Evolutionary conservation across 768 basidiomycete genomes (phyloP), one percentile per base, ranked within the genome.

Genomic region (Tricholoma hemisulphureum): DNA sequence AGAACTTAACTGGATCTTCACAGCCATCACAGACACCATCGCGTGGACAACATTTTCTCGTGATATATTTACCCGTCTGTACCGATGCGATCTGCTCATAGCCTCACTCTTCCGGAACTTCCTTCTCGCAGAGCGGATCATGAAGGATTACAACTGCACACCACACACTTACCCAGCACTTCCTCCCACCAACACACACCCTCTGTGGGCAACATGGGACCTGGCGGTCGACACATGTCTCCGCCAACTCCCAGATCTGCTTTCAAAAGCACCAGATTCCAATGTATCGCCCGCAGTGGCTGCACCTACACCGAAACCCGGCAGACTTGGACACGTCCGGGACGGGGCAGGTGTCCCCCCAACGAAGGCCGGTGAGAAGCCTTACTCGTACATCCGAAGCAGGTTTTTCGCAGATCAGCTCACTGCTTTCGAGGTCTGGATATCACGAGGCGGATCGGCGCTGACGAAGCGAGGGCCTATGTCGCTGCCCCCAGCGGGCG

Each of bases 1-100:
- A 51, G 97, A 99, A 74, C 83, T 99, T n/a, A 97, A 96, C 69
- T 99, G 97, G 97, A 98, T 98, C 61, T 98, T 98, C 75, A 98
- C 95, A 1, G 94, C 96, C 31, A 92, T 99, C 56, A 98, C 97
- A 14, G 97, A 99, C 73, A 98, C 97, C 8, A 98, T 99, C 60
- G 97, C 97, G 6, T 99, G 97, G 97, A 95, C 95, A 13, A 92
- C 93, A 2, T 96, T 99, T 70, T 89, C 95, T 35, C 84, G 89
- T 46, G 95, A 97, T 34, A 83, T 93, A 3, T 98, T 99, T 73
- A 95, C 94, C 16, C 85, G 93, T 32, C 75, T 98, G 23, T 98
- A 98, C 71, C 83, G 97, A 43, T 96, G 95, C 54, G 97, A 99
- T 69, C 84, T 98, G 53, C 83, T 98, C 41, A 93, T 98, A 52